Evolutionary conservation across 2,329 filamentous ascomycete species (phyloP), one percentile per base, ranked within the genome.

Genomic region (Arthrobotrys musiformis): DNA sequence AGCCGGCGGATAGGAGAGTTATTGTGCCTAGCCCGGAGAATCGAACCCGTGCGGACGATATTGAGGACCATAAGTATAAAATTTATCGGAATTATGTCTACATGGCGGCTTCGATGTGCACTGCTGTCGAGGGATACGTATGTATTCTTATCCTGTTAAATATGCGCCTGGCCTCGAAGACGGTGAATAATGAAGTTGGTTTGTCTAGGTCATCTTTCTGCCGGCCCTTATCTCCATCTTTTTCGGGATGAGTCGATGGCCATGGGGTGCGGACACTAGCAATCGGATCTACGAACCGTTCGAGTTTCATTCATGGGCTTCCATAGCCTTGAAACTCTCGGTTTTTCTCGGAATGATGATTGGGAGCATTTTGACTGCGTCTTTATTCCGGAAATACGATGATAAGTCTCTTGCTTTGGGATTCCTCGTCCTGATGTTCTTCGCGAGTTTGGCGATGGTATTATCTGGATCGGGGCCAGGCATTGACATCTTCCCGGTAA

Each of bases 401-500:
- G 58, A 70, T 7, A 77, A 56, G n/a, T n/a, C 52, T 48, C 22
- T 66, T 11, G 26, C 60, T 4, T 48, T 52, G 7, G 40, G 28
- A 0, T 70, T 66, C 26, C 37, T 66, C 4, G 22, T 7, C 4
- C 22, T 87, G 19, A 81, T 86, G 8, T 86, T 87, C 54, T 81
- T 82, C 6, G 83, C 84, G 1, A 86, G 85, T 0, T 80, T 87
- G 9, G 85, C 85, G 4, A 84, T 85, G 82, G 82, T 83, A 6
- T 85, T 86, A 0, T 82, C 81, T 0, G 86, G 86, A 1, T 80
- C 80, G n/a, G 73, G 84, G 24, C 79, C 79, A n/a, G 84, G 83
- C 44, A 86, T 86, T 83, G 83, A 81, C 42, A 81, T 87, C 11
- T 84, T 84, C 74, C 84, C 81, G 0, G 85, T 85, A 84, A 78